Conservation (phyloP, 2,329 filamentous ascomycete genomes). For the Pseudocercospora eumusae region DNA sequence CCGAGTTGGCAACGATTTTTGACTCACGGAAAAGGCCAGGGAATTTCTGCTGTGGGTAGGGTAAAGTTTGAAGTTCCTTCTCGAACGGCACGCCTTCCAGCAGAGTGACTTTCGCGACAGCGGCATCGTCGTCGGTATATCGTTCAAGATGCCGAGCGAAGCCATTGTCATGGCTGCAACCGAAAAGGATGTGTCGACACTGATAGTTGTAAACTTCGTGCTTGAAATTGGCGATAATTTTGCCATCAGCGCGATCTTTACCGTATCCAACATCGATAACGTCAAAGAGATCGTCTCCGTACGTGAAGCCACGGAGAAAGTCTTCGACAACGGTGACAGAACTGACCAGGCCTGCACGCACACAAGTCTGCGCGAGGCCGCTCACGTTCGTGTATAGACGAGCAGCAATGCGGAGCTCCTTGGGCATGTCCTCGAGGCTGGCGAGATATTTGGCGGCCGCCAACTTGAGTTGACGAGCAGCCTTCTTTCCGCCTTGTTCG, state of each 20-base stretch:
- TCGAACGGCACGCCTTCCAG: conserved; percentile 60
- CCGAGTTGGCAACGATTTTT: conserved; percentile 44
- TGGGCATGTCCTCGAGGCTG: conserved; percentile 29
- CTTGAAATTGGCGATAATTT: conserved; percentile 60
- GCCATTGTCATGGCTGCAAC: conserved; percentile 59
- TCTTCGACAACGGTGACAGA: conserved; percentile 50
- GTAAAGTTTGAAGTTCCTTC: conserved; percentile 53
- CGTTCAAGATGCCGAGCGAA: conserved; percentile 57
- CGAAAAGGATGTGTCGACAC: conserved; percentile 62
- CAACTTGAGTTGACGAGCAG: conserved; percentile 56
- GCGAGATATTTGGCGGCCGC: conserved; percentile 45
- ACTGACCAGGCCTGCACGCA: conserved; percentile 49
- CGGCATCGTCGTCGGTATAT: conserved; percentile 48
- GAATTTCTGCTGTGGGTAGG: conserved; percentile 55
- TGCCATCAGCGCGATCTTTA: conserved; percentile 60
- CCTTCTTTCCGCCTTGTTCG: conserved; percentile 57
- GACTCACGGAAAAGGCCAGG: conserved; percentile 56
- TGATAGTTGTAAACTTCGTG: conserved; percentile 59
- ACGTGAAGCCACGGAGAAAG: conserved; percentile 60
- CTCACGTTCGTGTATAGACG: conserved; percentile 51
- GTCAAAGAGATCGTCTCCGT: conserved; percentile 60
- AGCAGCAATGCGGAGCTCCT: conserved; percentile 51
- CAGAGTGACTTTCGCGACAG: conserved; percentile 54
- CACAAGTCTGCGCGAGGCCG: conserved; percentile 23
- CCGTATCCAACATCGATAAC: conserved; percentile 62